Conservation (phyloP, 345 rosid genomes). For the Capsella bursapastoris region DNA sequence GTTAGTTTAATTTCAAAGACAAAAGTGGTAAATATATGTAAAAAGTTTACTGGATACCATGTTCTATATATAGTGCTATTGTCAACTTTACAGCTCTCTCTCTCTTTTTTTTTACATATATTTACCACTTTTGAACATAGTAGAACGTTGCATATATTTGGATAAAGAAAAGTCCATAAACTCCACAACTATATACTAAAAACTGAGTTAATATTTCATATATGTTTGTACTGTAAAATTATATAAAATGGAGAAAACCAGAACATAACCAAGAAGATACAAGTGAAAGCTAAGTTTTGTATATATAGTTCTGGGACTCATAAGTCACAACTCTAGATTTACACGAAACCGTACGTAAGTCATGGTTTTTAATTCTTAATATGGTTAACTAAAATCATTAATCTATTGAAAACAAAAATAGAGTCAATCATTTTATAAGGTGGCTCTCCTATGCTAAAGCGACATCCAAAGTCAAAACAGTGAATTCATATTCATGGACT, state of each 20-base stretch:
- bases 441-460: slow-evolving; percentile 21
- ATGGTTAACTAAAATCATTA: not conserved
- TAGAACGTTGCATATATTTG: not conserved
- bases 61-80: not conserved
- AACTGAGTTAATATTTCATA: not conserved
- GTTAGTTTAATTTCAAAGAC: not conserved
- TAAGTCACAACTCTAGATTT: not conserved
- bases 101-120: not conserved
- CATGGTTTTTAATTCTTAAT: not conserved
- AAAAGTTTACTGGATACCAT: not conserved
- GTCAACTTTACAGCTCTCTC: not conserved
- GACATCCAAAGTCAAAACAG: slow-evolving; percentile 37
- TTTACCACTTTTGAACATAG: slow-evolving; percentile 5
- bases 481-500: slow-evolving; percentile 35
- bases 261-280: not conserved
- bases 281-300: slow-evolving; percentile 10
- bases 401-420: not conserved
- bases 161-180: not conserved
- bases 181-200: not conserved
- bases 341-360: not conserved
- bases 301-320: not conserved
- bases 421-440: slow-evolving; percentile 27
- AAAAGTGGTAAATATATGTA: too few species aligned
- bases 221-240: not conserved
- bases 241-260: not conserved